Percentiles rank a stretch among this genome's conserved stretches.
These are phyloP conservation scores for Saccharata proteae DNA, from an alignment of 2,329 filamentous ascomycete species.

Conservation along the genomic window DNA sequence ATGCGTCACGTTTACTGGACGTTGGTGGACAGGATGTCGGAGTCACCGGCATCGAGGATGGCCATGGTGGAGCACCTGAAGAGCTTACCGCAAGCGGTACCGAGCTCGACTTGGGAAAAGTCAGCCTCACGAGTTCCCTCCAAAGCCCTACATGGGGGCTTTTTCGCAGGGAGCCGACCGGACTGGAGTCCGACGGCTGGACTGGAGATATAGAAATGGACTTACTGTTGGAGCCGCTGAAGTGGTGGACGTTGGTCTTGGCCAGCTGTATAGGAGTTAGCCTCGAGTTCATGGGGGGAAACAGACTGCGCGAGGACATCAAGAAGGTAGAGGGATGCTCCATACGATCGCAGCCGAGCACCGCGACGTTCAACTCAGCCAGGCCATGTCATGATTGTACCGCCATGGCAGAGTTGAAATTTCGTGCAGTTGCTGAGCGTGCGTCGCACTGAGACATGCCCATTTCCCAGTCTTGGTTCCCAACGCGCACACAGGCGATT, in stretches of 20 bases:
- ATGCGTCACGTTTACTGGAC: constrained; percentile 23
- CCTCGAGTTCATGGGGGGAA: too few species aligned
- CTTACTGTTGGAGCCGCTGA: constrained; percentile 96
- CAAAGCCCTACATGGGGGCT: constrained; percentile 68
- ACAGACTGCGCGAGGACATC: constrained; percentile 33
- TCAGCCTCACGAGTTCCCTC: constrained; percentile 65
- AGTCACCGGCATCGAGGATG: constrained; percentile 90
- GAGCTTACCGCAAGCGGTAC: constrained; percentile 96
- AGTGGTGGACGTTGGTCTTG: constrained; percentile 96
- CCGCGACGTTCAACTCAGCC: too few species aligned
- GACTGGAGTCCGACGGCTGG: constrained; percentile 21
- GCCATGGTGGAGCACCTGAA: constrained; percentile 98
- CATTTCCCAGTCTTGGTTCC: too few species aligned
- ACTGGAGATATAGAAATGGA: constrained; percentile 34
- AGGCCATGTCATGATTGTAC: too few species aligned
- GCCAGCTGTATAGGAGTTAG: too few species aligned
- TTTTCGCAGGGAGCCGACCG: constrained; percentile 74
- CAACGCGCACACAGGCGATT: too few species aligned
- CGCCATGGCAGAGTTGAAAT: not conserved
- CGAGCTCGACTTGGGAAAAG: constrained; percentile 62
- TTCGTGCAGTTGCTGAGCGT: not conserved
- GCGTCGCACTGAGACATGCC: too few species aligned
- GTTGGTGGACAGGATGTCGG: constrained; percentile 83
- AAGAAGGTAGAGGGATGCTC: too few species aligned
- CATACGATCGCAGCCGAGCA: too few species aligned